These are phyloP conservation scores for Colletotrichum graminicola DNA, from an alignment of 2,329 filamentous ascomycete species.

Conservation along the genomic window DNA sequence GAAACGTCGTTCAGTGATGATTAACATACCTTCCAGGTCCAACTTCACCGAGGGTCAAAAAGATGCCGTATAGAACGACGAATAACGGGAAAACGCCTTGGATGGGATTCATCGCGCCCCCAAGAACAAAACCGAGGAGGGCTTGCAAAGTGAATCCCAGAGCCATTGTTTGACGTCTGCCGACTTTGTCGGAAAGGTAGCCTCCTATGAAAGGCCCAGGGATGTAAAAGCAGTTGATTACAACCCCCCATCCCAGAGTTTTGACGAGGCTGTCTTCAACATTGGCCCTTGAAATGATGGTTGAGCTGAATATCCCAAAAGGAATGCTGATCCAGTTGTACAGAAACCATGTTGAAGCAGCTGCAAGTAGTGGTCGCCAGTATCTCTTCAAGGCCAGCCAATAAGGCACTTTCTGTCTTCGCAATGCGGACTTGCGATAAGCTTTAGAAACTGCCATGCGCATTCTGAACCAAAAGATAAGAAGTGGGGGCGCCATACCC, in stretches of 20 bases:
- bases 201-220: conserved; percentile 62
- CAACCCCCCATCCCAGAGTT: conserved; percentile 58
- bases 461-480: conserved; percentile 65
- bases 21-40: conserved; percentile 58
- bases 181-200: conserved; percentile 61
- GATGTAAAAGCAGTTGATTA: conserved; percentile 65
- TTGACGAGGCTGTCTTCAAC: conserved; percentile 56
- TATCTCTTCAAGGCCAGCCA: conserved; percentile 60
- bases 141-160: conserved; percentile 61
- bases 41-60: conserved; percentile 62
- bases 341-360: conserved; percentile 63
- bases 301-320: conserved; percentile 67
- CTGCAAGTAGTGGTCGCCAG: conserved; percentile 62
- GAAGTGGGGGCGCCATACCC: conserved; percentile 62
- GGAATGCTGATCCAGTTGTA: conserved; percentile 68
- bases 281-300: conserved; percentile 60
- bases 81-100: conserved; percentile 63
- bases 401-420: conserved; percentile 61
- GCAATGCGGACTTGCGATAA: conserved; percentile 61
- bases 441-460: conserved; percentile 64
- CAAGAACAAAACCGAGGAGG: conserved; percentile 62
- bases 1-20: too few species aligned
- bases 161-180: conserved; percentile 63
- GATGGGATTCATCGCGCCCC: conserved; percentile 59
- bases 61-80: conserved; percentile 64